These are phyloP conservation scores for Fusarium lyarnte DNA, from an alignment of 2,329 filamentous ascomycete species.

Conservation along the genomic window DNA sequence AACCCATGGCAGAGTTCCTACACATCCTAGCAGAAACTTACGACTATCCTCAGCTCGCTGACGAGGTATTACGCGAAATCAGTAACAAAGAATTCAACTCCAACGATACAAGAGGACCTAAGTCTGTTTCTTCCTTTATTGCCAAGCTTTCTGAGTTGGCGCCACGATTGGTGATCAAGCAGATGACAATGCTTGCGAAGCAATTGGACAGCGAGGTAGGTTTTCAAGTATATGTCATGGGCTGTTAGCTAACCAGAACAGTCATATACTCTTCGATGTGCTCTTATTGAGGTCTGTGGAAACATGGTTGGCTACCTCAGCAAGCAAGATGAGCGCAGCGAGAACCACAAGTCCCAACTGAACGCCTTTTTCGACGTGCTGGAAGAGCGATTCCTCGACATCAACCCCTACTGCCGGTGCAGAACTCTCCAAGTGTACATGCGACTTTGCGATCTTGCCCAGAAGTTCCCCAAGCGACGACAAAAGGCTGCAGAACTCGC, in stretches of 20 bases:
- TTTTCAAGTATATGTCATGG: background rate
- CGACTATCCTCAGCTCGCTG: conserved; percentile 93
- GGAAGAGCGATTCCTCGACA: conserved; percentile 93
- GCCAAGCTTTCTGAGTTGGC: conserved; percentile 92
- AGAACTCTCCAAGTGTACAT: conserved; percentile 92
- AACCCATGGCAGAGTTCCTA: conserved; percentile 98
- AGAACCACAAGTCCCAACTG: conserved; percentile 94
- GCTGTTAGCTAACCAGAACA: conserved; percentile 48
- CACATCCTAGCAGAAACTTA: conserved; percentile 97
- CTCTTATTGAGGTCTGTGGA: conserved; percentile 95
- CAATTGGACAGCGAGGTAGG: conserved; percentile 90
- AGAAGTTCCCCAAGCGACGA: conserved; percentile 92
- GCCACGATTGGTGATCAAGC: conserved; percentile 92
- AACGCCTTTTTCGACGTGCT: conserved; percentile 97
- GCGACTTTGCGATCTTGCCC: conserved; percentile 91
- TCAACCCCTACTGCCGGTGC: conserved; percentile 96
- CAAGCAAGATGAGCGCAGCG: conserved; percentile 88
- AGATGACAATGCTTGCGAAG: conserved; percentile 95
- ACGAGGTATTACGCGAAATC: conserved; percentile 92
- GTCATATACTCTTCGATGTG: conserved; percentile 93
- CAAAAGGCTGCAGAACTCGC: conserved; percentile 90
- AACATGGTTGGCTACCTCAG: conserved; percentile 93
- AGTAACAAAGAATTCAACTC: conserved; percentile 99
- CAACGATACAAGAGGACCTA: conserved; percentile 93
- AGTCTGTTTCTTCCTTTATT: conserved; percentile 94